These are phyloP conservation scores for Penicillium oxalicum DNA, from an alignment of 2,329 filamentous ascomycete genomes.

Conservation along the genomic window DNA sequence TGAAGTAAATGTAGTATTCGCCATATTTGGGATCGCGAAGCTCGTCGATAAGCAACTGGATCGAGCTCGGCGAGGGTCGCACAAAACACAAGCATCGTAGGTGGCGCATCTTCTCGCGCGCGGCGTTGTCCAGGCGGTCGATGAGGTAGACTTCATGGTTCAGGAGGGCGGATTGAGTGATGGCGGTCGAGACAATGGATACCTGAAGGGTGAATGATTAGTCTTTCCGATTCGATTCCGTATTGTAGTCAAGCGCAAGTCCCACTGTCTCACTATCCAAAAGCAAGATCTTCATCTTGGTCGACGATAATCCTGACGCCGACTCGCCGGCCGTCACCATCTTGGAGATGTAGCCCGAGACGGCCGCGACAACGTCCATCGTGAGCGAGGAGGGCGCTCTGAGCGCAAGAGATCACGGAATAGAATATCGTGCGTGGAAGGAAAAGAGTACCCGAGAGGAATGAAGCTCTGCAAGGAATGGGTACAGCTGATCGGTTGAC, in stretches of 20 bases:
- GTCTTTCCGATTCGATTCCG: conserved; percentile 11
- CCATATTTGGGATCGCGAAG: conserved; percentile 93
- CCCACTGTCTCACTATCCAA: conserved; percentile 83
- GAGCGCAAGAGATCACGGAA: conserved; percentile 5
- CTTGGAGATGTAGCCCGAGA: conserved; percentile 92
- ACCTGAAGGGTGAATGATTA: conserved; percentile 47
- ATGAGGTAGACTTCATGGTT: conserved; percentile 98
- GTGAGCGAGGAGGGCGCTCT: conserved; percentile 23
- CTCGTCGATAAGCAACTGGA: conserved; percentile 91
- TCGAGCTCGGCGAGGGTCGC: conserved; percentile 83
- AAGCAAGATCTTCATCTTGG: conserved; percentile 97
- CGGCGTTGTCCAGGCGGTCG: conserved; percentile 84
- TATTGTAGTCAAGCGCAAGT: conserved; percentile 33
- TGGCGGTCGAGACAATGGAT: conserved; percentile 86
- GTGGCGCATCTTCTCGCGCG: conserved; percentile 96
- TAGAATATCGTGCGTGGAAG: neutral
- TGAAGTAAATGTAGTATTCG: conserved; percentile 96
- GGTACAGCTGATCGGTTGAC: conserved; percentile 3
- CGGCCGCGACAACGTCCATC: conserved; percentile 92
- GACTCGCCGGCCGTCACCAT: conserved; percentile 81
- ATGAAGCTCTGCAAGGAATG: neutral
- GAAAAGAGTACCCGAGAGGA: neutral
- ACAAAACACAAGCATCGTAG: conserved; percentile 89
- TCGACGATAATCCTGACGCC: conserved; percentile 54
- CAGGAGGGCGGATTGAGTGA: conserved; percentile 88